A percentile compares a stretch with the other conserved stretches of the same genome.
Conservation (phyloP, 352 stramenopile species). For the Phytophthora melonis region DNA sequence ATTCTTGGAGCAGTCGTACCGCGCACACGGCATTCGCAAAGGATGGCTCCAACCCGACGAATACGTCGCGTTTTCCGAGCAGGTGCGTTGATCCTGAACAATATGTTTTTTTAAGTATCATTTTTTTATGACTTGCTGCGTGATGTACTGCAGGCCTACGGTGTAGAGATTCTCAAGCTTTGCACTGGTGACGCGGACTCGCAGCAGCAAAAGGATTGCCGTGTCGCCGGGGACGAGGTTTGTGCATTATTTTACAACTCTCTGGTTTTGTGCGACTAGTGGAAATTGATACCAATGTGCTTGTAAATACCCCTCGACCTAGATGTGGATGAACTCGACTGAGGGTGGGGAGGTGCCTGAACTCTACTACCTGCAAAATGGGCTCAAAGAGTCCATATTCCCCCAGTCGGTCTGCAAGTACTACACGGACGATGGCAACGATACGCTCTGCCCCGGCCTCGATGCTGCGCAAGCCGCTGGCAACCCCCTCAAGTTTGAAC, state of each 20-base stretch:
- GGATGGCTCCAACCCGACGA: constrained; percentile 77
- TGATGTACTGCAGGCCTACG: constrained; percentile 58
- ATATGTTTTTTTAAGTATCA: no score
- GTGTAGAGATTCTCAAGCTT: constrained; percentile 73
- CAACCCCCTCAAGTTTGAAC: constrained; percentile 76
- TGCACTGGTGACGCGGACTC: constrained; percentile 72
- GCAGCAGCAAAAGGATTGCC: constrained; percentile 73
- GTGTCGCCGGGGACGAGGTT: constrained; percentile 71
- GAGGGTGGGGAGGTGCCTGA: constrained; percentile 78
- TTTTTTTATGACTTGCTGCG: neutral
- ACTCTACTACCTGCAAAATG: constrained; percentile 84
- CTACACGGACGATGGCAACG: constrained; percentile 63
- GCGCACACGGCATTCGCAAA: constrained; percentile 66
- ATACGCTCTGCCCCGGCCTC: constrained; percentile 74
- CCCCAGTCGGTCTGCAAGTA: constrained; percentile 79
- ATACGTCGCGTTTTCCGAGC: constrained; percentile 84
- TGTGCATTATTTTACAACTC: neutral
- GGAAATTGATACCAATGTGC: constrained; percentile 1
- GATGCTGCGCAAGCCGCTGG: constrained; percentile 51
- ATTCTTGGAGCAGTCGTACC: constrained; percentile 84
- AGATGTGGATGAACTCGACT: constrained; percentile 86
- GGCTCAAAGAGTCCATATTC: constrained; percentile 77
- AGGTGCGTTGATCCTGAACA: constrained; percentile 40
- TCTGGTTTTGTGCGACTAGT: constrained; percentile 1
- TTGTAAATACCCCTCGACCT: neutral